phyloP scores from a whole-genome alignment of 2,329 filamentous ascomycete genomes.

The Stachybotrys echinatus region DNA sequence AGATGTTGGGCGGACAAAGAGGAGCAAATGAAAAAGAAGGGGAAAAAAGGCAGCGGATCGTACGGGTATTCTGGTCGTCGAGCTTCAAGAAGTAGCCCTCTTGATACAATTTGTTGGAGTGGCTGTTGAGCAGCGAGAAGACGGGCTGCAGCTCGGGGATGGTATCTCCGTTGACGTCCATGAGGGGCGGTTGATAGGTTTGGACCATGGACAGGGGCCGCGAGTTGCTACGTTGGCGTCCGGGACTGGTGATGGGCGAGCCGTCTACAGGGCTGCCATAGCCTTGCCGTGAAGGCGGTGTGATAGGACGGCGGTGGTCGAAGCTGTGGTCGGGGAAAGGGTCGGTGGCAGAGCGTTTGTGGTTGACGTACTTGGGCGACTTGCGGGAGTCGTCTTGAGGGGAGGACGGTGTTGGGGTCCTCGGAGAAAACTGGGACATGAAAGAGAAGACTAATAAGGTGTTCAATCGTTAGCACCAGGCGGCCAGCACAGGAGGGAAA shows the following conservation, averaged over 20 bases:
- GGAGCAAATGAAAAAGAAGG: constrained; percentile 3
- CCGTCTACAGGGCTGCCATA: constrained; percentile 36
- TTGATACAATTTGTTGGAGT: constrained; percentile 94
- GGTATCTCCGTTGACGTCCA: constrained; percentile 80
- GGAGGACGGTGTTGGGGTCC: constrained; percentile 39
- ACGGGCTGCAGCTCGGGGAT: constrained; percentile 91
- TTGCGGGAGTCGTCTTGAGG: constrained; percentile 28
- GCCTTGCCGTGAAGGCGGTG: constrained; percentile 32
- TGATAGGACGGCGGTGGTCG: constrained; percentile 30
- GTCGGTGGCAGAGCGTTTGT: constrained; percentile 21
- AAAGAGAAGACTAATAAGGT: constrained; percentile 69
- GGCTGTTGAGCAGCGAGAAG: constrained; percentile 89
- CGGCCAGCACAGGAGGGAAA: constrained; percentile 12
- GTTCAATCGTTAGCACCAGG: constrained; percentile 5
- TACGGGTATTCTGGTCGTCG: constrained; percentile 89
- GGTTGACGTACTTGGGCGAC: constrained; percentile 20
- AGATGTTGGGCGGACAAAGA: constrained; percentile 1
- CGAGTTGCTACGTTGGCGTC: constrained; percentile 46
- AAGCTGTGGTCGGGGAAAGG: constrained; percentile 30
- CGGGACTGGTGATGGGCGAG: constrained; percentile 36
- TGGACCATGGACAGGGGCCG: constrained; percentile 83
- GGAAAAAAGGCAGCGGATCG: constrained; percentile 26
- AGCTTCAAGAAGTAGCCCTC: constrained; percentile 97
- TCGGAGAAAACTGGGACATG: constrained; percentile 72
- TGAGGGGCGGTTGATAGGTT: constrained; percentile 76